phyloP scores from a whole-genome alignment of 23 red algal species.

The Chondrus crispus region DNA sequence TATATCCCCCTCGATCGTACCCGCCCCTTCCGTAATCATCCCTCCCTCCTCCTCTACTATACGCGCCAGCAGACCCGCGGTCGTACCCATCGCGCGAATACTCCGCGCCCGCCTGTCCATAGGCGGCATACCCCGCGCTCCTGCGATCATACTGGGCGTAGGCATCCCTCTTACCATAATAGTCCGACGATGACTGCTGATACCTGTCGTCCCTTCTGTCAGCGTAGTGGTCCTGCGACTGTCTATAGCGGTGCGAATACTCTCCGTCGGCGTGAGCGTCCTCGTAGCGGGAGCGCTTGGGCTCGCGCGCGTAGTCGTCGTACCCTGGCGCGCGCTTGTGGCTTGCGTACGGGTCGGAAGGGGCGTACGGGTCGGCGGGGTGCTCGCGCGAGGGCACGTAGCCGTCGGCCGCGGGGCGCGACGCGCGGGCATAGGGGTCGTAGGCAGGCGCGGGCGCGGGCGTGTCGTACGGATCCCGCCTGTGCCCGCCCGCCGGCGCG shows the following conservation, averaged over 20 bases:
- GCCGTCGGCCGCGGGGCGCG: neutral
- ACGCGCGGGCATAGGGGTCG: conserved; percentile 30
- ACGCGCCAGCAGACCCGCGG: neutral
- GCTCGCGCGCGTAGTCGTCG: neutral
- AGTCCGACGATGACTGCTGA: no score
- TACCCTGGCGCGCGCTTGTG: neutral
- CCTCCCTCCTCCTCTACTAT: neutral
- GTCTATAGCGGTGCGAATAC: no score
- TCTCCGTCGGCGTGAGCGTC: no score
- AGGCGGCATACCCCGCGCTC: neutral
- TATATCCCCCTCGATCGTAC: neutral
- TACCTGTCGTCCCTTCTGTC: no score
- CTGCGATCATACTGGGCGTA: no score
- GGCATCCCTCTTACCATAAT: no score
- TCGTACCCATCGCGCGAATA: neutral
- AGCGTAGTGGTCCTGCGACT: no score
- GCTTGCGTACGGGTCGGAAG: neutral
- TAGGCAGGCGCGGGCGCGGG: neutral
- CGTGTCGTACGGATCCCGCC: no score
- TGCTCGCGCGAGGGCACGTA: neutral
- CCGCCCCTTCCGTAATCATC: neutral
- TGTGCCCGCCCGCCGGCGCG: no score
- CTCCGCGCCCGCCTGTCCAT: neutral
- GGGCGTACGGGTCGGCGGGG: conserved; percentile 57
- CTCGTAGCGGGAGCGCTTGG: neutral